Percentiles rank a stretch among this genome's conserved stretches.
phyloP scores from a whole-genome alignment of 768 basidiomycete genomes.

The Daedaleopsis nitida region DNA sequence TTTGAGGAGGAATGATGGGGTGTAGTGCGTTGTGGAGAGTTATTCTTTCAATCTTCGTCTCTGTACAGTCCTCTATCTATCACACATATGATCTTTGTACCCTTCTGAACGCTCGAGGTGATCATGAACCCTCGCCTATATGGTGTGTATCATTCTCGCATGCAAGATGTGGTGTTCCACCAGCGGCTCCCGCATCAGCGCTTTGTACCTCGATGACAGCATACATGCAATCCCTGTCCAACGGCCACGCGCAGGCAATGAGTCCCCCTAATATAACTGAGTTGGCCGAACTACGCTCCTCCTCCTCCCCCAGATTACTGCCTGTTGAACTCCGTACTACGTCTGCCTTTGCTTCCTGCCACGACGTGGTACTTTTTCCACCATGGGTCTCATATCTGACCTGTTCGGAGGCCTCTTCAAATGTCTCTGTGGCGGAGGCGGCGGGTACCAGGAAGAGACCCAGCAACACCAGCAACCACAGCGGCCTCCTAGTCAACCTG shows the following conservation, averaged over 20 bases:
- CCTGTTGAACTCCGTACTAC: not conserved
- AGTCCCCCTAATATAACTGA: too few relatives aligned
- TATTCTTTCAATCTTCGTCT: not conserved
- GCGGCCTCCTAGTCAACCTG: slow-evolving; percentile 4
- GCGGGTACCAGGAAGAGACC: not conserved
- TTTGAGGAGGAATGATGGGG: not conserved
- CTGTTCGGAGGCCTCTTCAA: slow-evolving; percentile 10
- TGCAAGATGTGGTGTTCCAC: too few relatives aligned
- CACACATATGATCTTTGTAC: not conserved
- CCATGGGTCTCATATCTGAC: slow-evolving; percentile 14
- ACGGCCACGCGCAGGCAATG: slow-evolving; percentile 1
- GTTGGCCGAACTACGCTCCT: too few relatives aligned
- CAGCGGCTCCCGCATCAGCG: not conserved
- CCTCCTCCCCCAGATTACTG: too few relatives aligned
- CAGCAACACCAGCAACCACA: slow-evolving; percentile 5
- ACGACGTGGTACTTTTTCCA: not conserved
- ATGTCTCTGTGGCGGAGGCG: slow-evolving; percentile 14
- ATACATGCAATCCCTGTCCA: not conserved
- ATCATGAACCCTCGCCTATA: too few relatives aligned
- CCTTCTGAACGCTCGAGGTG: not conserved
- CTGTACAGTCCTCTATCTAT: not conserved
- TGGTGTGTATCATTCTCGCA: too few relatives aligned
- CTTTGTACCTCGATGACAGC: not conserved
- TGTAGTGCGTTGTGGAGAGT: slow-evolving; percentile 1
- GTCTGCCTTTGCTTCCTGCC: not conserved